phyloP scores from a whole-genome alignment of 306 rosid genomes.

The Hippophae rhamnoides region DNA sequence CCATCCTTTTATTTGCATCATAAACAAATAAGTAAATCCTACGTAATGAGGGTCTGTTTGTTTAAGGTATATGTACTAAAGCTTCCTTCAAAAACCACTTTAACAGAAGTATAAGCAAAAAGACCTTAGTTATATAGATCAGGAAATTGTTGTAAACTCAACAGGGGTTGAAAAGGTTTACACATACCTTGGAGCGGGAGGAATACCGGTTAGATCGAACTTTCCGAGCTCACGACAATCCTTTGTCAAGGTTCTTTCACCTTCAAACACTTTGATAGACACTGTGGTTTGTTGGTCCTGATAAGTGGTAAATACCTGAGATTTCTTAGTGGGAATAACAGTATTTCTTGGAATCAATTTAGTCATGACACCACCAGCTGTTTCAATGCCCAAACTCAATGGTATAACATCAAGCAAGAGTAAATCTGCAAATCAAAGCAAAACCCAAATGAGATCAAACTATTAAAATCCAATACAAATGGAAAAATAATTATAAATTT shows the following conservation, averaged over 20 bases:
- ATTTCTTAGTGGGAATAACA: constrained; percentile 42
- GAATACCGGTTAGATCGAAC: constrained; percentile 41
- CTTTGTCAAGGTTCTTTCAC: constrained; percentile 45
- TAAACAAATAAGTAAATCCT: not conserved
- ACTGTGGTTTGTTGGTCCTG: constrained; percentile 47
- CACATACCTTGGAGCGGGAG: constrained; percentile 51
- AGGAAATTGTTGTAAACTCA: no score
- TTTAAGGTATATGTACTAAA: no score
- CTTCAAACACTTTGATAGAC: constrained; percentile 39
- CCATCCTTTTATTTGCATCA: not conserved
- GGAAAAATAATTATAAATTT: not conserved
- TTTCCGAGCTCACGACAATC: constrained; percentile 43
- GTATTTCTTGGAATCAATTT: constrained; percentile 50
- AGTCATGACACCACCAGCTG: constrained; percentile 52
- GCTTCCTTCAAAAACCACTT: no score
- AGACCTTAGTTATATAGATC: no score
- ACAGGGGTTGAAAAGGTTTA: not conserved
- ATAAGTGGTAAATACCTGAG: constrained; percentile 43
- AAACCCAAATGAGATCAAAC: no score
- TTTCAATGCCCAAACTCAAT: constrained; percentile 47
- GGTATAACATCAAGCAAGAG: constrained; percentile 47
- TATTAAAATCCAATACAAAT: no score
- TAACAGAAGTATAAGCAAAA: no score
- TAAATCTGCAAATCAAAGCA: constrained; percentile 16
- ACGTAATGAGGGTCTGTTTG: no score